Percentiles rank a stretch among this genome's conserved stretches.
These are phyloP conservation scores for Phialemonium atrogriseum DNA, from an alignment of 2,329 filamentous ascomycete genomes.

Conservation along the genomic window DNA sequence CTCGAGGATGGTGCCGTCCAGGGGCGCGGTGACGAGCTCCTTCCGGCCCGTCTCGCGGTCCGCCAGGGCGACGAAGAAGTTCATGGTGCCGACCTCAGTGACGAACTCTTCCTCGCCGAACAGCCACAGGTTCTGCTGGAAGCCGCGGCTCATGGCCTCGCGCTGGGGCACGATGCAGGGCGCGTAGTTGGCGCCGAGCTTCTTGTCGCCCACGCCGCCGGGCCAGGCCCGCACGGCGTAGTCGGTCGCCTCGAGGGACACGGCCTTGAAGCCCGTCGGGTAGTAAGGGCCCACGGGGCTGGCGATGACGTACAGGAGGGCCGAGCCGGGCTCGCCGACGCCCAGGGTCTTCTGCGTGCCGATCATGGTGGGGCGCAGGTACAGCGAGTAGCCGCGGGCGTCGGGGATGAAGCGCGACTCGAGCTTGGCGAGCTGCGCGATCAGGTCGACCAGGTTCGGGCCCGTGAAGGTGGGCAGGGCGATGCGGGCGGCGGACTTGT, in stretches of 20 bases:
- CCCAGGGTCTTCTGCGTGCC: slow-evolving; percentile 93
- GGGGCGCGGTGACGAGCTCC: slow-evolving; percentile 87
- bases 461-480: slow-evolving; percentile 81
- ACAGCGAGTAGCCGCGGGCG: slow-evolving; percentile 83
- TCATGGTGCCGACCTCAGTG: slow-evolving; percentile 99
- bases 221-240: slow-evolving; percentile 97
- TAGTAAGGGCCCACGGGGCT: slow-evolving; percentile 97
- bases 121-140: slow-evolving; percentile 97
- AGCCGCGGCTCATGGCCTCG: slow-evolving; percentile 81
- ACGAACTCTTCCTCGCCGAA: slow-evolving; percentile 95
- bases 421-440: slow-evolving; percentile 69
- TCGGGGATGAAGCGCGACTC: slow-evolving; percentile 87
- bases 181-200: slow-evolving; percentile 98
- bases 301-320: slow-evolving; percentile 89
- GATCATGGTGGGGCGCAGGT: slow-evolving; percentile 94
- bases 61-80: slow-evolving; percentile 82
- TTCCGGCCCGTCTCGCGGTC: slow-evolving; percentile 84
- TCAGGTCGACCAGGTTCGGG: slow-evolving; percentile 67
- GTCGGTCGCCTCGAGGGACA: slow-evolving; percentile 90
- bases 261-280: slow-evolving; percentile 95
- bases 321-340: slow-evolving; percentile 83
- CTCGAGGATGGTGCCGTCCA: slow-evolving; percentile 94
- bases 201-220: slow-evolving; percentile 95
- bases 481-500: slow-evolving; percentile 85
- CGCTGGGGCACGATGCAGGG: slow-evolving; percentile 96